These are phyloP conservation scores for Hemerocallis citrina DNA, from an alignment of 106 monocot genomes.

Conservation along the genomic window DNA sequence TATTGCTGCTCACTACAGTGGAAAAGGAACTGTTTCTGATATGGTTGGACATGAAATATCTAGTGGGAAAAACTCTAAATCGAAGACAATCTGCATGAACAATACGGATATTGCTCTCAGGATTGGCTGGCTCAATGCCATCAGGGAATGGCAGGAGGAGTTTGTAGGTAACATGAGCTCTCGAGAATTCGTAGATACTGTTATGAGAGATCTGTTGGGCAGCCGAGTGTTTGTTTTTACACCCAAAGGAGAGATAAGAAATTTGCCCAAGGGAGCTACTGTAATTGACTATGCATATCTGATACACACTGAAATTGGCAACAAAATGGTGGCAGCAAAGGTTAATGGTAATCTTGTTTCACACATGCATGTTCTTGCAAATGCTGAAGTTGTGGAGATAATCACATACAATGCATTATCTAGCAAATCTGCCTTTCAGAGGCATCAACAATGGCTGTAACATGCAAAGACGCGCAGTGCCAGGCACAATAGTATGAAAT, in stretches of 20 bases:
- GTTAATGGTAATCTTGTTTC: constrained; percentile 95
- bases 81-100: constrained; percentile 66
- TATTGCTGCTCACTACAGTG: constrained; percentile 95
- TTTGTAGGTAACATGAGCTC: constrained; percentile 99
- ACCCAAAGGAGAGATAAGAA: constrained; percentile 99
- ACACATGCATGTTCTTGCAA: constrained; percentile 77
- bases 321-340: constrained; percentile 98
- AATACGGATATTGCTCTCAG: constrained; percentile 81
- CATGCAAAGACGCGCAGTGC: constrained; percentile 98
- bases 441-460: constrained; percentile 81
- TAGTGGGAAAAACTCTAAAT: constrained; percentile 46
- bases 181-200: constrained; percentile 95
- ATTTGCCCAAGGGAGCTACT: constrained; percentile 88
- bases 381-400: constrained; percentile 99
- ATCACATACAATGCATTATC: constrained; percentile 74
- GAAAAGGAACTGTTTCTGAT: constrained; percentile 43
- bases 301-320: constrained; percentile 93
- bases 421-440: constrained; percentile 77
- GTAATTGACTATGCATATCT: constrained; percentile 96
- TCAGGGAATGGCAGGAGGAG: constrained; percentile 98
- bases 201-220: constrained; percentile 76
- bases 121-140: constrained; percentile 99
- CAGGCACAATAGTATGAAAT: constrained; percentile 95
- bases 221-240: constrained; percentile 98
- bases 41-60: constrained; percentile 33